Base-by-base conservation (phyloP, 2,329 filamentous ascomycete species). In the Akanthomyces dipterigenus region DNA sequence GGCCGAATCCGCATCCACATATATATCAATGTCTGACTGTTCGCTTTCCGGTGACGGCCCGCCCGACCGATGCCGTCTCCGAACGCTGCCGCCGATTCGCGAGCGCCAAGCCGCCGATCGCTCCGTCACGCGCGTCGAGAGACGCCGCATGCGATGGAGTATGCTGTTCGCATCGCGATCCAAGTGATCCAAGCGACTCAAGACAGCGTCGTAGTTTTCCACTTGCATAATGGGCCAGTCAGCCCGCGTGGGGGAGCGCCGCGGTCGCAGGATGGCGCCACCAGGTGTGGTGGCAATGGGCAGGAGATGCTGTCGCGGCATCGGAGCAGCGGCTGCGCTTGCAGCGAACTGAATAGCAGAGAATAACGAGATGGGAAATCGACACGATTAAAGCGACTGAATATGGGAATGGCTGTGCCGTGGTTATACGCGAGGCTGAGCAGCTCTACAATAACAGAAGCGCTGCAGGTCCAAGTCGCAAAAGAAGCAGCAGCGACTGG, bases 291-390 rank as follows among this genome's bases (percentile, higher is more conserved):
- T 14, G 34, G 43, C 18, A 28, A 56, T 38, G n/a, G 16, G 51
- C 26, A n/a, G n/a, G 45, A 61, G 45, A 38, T 55, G 14, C n/a
- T 36, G 42, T 31, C 60, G 60, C 43, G 45, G 42, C 60, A 55
- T 61, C 16, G 53, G 16, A 18, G n/a, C 11, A 24, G 24, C 48
- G 31, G 38, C 56, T 58, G 58, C 58, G 22, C 28, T 45, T 34
- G 50, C 48, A 60, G 42, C 12, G 42, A 55, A 16, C 14, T 18
- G 18, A n/a, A 3, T 16, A 16, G 9, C 9, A 22, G 36, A n/a
- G 16, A 12, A n/a, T 18, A 20, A 28, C 12, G 22, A 22, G 26
- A 53, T 9, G 5, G n/a, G 3, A 28, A 26, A 9, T 22, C 2
- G 14, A 8, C 22, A 24, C 22, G 43, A 16, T 26, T 3, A 8